phyloP scores from a whole-genome alignment of 345 rosid species.

The Heritiera fomes region DNA sequence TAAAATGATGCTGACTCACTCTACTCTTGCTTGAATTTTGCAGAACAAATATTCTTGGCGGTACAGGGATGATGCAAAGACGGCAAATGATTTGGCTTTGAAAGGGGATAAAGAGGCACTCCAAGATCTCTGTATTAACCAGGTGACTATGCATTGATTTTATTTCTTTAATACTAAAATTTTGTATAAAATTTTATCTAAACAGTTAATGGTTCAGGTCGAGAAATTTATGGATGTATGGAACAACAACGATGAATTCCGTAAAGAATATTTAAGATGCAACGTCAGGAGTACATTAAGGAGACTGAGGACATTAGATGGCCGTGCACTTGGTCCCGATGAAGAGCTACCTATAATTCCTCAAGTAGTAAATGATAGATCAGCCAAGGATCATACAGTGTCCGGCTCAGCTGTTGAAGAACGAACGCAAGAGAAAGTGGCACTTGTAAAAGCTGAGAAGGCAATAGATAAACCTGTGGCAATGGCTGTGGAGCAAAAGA shows the following conservation, averaged over 20 bases:
- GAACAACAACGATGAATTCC: conserved; percentile 69
- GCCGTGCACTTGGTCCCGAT: conserved; percentile 77
- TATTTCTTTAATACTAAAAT: conserved; percentile 10
- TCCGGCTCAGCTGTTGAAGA: conserved; percentile 29
- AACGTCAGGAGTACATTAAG: conserved; percentile 60
- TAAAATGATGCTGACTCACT: background rate
- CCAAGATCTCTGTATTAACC: conserved; percentile 57
- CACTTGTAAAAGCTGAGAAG: background rate
- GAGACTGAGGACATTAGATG: conserved; percentile 78
- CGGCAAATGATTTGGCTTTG: conserved; percentile 54
- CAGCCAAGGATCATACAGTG: conserved; percentile 32
- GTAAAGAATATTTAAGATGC: conserved; percentile 59
- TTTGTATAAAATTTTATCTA: conserved; percentile 20
- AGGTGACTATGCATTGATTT: conserved; percentile 43
- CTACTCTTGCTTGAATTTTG: conserved; percentile 24
- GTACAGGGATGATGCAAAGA: conserved; percentile 59
- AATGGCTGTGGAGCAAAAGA: conserved; percentile 28
- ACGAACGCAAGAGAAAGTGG: conserved; percentile 32
- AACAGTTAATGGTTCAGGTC: conserved; percentile 48
- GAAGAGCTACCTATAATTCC: conserved; percentile 62
- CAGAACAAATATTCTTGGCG: conserved; percentile 63
- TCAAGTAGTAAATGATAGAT: conserved; percentile 2
- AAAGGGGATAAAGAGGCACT: conserved; percentile 60
- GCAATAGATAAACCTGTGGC: background rate
- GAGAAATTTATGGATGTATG: conserved; percentile 55